phyloP scores from a whole-genome alignment of 352 stramenopile genomes.

The Pythium brachiatum region DNA sequence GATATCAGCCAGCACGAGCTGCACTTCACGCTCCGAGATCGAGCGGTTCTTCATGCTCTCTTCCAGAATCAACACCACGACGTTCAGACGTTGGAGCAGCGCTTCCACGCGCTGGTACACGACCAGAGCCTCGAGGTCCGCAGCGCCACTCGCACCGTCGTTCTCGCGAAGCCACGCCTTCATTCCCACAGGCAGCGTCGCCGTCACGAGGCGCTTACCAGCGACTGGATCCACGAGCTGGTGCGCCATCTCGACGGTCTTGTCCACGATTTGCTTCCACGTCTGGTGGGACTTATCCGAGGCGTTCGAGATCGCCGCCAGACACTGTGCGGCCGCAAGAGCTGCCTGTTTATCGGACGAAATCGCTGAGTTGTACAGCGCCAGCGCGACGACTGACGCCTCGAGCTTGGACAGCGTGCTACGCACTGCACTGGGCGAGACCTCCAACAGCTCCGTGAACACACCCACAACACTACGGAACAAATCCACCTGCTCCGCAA shows the following conservation, averaged over 20 bases:
- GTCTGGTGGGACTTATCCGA: conserved; percentile 57
- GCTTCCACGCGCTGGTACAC: conserved; percentile 60
- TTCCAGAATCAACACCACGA: conserved; percentile 38
- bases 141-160: conserved; percentile 25
- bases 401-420: conserved; percentile 68
- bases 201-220: conserved; percentile 40
- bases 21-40: conserved; percentile 76
- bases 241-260: conserved; percentile 57
- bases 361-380: conserved; percentile 32
- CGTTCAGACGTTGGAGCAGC: conserved; percentile 37
- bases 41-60: conserved; percentile 43
- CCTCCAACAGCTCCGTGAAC: conserved; percentile 44
- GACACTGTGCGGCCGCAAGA: conserved; percentile 34
- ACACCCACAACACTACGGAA: conserved; percentile 40
- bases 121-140: conserved; percentile 32
- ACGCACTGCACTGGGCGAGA: conserved; percentile 52
- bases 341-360: conserved; percentile 20
- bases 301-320: conserved; percentile 50
- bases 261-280: conserved; percentile 70
- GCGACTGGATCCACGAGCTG: conserved; percentile 63
- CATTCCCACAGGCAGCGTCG: conserved; percentile 35
- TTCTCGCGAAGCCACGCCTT: conserved; percentile 61
- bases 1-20: conserved; percentile 56
- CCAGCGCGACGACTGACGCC: conserved; percentile 32
- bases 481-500: conserved; percentile 22